Base-by-base conservation (phyloP, 2,329 filamentous ascomycete species). In the Waltergamsia citrina region DNA sequence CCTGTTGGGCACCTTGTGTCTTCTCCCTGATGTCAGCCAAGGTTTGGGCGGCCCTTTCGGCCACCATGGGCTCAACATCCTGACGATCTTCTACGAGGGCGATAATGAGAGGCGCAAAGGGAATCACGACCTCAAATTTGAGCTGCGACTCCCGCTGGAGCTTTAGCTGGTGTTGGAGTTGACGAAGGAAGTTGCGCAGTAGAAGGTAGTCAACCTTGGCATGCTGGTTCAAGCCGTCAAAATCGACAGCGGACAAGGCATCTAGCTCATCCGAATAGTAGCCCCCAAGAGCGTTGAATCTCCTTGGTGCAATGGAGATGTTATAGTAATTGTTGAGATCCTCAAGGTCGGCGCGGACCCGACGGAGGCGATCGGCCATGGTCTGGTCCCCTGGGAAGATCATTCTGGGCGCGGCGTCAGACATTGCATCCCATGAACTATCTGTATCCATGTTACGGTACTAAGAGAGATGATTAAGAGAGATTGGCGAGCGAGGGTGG, bases 301-400 rank as follows among this genome's bases (percentile, higher is more conserved):
- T 58, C 2, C 46, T 49, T 1, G 52, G 43, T 0, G 70, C 71
- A 25, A 65, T 57, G 1, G 50, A 49, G 38, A 74, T 60, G 33
- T 61, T 64, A 50, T 71, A 71, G 43, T 69, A 73, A 2, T 47
- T 49, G 7, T 59, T 47, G 3, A 75, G 50, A n/a, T 71, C 62
- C 7, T 50, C 39, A 3, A 70, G 39, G 36, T 75, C 71, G 22
- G 54, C 51, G 3, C 45, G 48, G 4, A 72, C 53, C 7, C 65
- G 59, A 8, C 56, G 46, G 11, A 71, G 59, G 16, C 61, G 57
- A 26, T 66, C 59, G 22, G 50, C 41, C 44, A 67, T 56, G 3
- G 48, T 50, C 35, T 61, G 56, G 1, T 35, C 18, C 25, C 21
- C 6, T n/a, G 28, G 17, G 15, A 10, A 12, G 3, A 12, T 17